These are phyloP conservation scores for Beta lomatogona DNA, from an alignment of 179 eudicot species.

Conservation along the genomic window DNA sequence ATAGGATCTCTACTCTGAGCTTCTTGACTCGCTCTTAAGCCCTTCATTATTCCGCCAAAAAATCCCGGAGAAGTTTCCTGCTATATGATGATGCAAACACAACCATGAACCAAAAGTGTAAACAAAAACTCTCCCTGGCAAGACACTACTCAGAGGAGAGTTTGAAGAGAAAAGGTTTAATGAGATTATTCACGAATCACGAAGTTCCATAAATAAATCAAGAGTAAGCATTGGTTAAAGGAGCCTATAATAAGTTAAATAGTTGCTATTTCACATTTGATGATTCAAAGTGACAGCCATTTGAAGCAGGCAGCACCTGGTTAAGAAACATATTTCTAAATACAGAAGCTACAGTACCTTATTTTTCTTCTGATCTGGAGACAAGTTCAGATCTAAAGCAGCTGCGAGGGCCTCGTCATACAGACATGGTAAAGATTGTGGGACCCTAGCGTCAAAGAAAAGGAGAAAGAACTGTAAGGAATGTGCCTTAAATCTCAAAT, in stretches of 20 bases:
- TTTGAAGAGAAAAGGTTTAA: background rate
- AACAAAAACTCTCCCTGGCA: background rate
- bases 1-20: constrained; percentile 28
- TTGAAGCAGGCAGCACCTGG: background rate
- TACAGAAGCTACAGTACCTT: constrained; percentile 48
- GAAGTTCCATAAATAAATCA: background rate
- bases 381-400: constrained; percentile 58
- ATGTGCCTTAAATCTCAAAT: constrained; percentile 4
- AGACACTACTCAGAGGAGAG: background rate
- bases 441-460: constrained; percentile 43
- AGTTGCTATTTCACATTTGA: background rate
- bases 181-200: background rate
- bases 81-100: constrained; percentile 9
- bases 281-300: background rate
- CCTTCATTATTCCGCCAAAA: constrained; percentile 60
- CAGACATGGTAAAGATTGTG: constrained; percentile 70
- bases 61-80: constrained; percentile 59
- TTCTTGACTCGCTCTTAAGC: constrained; percentile 53
- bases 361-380: constrained; percentile 50
- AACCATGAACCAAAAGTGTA: constrained; percentile 11
- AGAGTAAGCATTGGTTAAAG: background rate
- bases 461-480: background rate
- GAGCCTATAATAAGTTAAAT: background rate
- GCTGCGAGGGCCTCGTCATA: constrained; percentile 89
- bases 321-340: background rate